Evolutionary conservation across 2,329 filamentous ascomycete species (phyloP), one percentile per base, ranked within the genome.

Genomic region (Tolypocladium capitatum): DNA sequence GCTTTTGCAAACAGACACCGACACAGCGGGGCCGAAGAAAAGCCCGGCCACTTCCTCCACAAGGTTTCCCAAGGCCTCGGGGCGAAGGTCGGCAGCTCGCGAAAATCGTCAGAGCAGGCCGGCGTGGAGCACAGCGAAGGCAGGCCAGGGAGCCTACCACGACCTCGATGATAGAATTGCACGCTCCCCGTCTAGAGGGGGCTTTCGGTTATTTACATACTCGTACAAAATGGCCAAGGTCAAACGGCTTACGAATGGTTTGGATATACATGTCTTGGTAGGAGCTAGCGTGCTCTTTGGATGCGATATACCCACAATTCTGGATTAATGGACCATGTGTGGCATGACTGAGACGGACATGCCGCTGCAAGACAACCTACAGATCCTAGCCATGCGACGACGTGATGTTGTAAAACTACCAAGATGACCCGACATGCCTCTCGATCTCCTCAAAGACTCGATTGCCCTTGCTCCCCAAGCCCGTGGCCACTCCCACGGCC

Each of bases 401-500:
- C 10, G 4, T 16, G 13, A 9, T 5, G 21, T n/a, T 5, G 21
- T n/a, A 9, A 18, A 4, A 10, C 20, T 50, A 56, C 58, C 56
- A 61, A 18, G 34, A 43, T 1, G 54, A 55, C 0, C 48, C 38
- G 6, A 62, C 45, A 18, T 59, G 56, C 4, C 33, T 50, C 20
- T 58, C 56, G 9, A 88, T 84, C 51, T 73, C 73, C 45, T 67
- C 68, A 64, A 89, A 88, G 0, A 88, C 70, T 0, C 48, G 57
- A 0, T 83, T 60, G 0, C 84, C 84, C 52, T 76, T 74, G 45
- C 75, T 67, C 2, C 84, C 84, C 43, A 89, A 60, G 4, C 77
- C 84, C 2, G 83, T 89, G 0, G 78, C 85, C 41, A 88, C 73
- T 0, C 75, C 85, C 0, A 88, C 83, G 0, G 76, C 79, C 21